Base-by-base conservation (phyloP, 495 filamentous ascomycete species). In the Trichoderma reesei region DNA sequence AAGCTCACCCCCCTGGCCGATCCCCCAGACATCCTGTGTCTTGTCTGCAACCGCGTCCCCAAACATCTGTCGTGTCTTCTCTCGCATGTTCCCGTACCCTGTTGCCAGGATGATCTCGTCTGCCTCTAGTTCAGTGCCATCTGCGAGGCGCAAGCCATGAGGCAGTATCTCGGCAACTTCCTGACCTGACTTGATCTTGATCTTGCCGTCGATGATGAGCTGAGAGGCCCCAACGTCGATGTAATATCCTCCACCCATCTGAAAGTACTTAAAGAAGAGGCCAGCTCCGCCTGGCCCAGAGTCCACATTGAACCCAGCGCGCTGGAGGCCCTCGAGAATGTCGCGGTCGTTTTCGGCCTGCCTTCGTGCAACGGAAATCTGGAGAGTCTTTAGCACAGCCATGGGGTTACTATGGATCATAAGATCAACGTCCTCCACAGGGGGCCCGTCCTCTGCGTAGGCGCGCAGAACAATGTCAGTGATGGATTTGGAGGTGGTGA, bases 41-140 rank as follows among this genome's bases (percentile, higher is more conserved):
- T 80, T 77, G 67, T 88, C 84, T 1, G 85, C 88, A 16, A 92
- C 73, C 41, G 83, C 80, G 60, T 90, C 85, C 0, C 90, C 89
- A 62, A 96, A 86, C 54, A 93, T 86, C 31, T 67, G 73, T 5
- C 85, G 72, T 13, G 82, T 79, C 9, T 78, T 77, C 1, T 83
- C 85, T 46, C 82, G 75, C 90, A 94, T 96, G 68, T 91, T 92
- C 64, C 85, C 76, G 72, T 91, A 95, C 0, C 91, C 91, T 14
- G 91, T 96, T 13, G 91, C 90, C 65, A 92, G 86, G 11, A 94
- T 78, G 64, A 96, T 86, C 74, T 90, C 88, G 67, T 95, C 91
- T 0, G 90, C 90, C 63, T 87, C 80, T 0, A 94, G 72, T 64
- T 80, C 78, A 0, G 77, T 79, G 0, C 88, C 89, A 68, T 94